Evolutionary conservation across 176 grass and related monocot genomes (phyloP).

Genomic region (Aegilops tauschii): DNA sequence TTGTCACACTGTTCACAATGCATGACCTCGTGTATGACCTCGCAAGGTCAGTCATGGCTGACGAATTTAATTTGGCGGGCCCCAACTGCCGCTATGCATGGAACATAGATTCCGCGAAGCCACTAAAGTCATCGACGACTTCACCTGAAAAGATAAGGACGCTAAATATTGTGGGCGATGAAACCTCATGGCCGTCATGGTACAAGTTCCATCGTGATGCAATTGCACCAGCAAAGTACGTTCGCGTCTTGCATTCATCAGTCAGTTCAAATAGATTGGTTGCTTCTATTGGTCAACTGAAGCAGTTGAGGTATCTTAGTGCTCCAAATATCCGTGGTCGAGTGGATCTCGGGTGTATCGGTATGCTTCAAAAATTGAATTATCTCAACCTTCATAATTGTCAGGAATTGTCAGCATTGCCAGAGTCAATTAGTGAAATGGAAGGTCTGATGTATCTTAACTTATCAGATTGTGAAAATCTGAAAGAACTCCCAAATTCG

Average conservation of each 20-base stretch:
- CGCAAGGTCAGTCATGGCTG: background rate
- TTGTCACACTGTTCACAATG: background rate
- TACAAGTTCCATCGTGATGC: background rate
- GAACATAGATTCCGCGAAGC: background rate
- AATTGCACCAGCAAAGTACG: background rate
- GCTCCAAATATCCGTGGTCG: background rate
- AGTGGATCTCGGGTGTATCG: background rate
- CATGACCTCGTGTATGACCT: constrained; percentile 28
- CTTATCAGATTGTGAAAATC: background rate
- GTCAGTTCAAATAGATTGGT: background rate
- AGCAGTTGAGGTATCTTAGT: background rate
- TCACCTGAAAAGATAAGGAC: background rate
- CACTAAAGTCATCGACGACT: background rate
- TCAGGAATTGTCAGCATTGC: background rate
- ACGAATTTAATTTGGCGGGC: background rate
- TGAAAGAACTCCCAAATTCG: background rate
- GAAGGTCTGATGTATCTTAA: background rate
- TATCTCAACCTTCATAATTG: background rate
- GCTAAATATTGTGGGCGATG: background rate
- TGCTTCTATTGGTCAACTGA: background rate
- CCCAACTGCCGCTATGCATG: background rate
- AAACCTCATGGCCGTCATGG: too few species aligned
- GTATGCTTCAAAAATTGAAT: background rate
- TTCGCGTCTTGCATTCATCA: background rate
- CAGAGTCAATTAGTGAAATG: background rate